A percentile compares a stretch with the other conserved stretches of the same genome.
These are phyloP conservation scores for Lablab purpureus DNA, from an alignment of 306 rosid genomes.

Conservation along the genomic window DNA sequence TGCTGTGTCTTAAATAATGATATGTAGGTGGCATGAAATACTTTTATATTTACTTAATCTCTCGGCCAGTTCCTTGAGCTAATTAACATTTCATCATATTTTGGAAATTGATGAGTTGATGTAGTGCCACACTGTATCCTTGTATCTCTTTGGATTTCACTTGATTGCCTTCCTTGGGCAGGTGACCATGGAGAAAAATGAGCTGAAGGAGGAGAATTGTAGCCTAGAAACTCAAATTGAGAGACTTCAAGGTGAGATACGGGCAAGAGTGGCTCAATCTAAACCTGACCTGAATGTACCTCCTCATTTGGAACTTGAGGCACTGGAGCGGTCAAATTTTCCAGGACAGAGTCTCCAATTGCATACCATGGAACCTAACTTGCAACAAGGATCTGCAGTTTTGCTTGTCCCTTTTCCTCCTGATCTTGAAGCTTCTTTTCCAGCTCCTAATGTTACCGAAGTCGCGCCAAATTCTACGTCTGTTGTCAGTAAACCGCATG, in stretches of 20 bases:
- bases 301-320: conserved; percentile 51
- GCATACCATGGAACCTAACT: conserved; percentile 56
- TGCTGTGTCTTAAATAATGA: conserved; percentile 30
- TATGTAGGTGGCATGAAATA: conserved; percentile 18
- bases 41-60: conserved; percentile 36
- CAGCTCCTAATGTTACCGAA: conserved; percentile 47
- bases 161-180: conserved; percentile 44
- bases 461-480: conserved; percentile 52
- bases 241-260: conserved; percentile 72
- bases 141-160: conserved; percentile 17
- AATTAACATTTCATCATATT: conserved; percentile 22
- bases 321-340: conserved; percentile 52
- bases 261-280: conserved; percentile 58
- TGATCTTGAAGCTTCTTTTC: conserved; percentile 58
- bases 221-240: conserved; percentile 71
- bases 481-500: conserved; percentile 82
- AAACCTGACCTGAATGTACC: conserved; percentile 81
- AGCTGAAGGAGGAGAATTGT: conserved; percentile 78
- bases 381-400: conserved; percentile 67
- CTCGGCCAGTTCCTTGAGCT: conserved; percentile 25
- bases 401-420: conserved; percentile 69
- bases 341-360: conserved; percentile 55
- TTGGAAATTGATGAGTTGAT: conserved; percentile 3
- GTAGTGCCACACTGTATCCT: background rate
- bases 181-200: conserved; percentile 82